Evolutionary conservation across 345 rosid species (phyloP), one percentile per base, ranked within the genome.

Genomic region (Anacardium occidentale): DNA sequence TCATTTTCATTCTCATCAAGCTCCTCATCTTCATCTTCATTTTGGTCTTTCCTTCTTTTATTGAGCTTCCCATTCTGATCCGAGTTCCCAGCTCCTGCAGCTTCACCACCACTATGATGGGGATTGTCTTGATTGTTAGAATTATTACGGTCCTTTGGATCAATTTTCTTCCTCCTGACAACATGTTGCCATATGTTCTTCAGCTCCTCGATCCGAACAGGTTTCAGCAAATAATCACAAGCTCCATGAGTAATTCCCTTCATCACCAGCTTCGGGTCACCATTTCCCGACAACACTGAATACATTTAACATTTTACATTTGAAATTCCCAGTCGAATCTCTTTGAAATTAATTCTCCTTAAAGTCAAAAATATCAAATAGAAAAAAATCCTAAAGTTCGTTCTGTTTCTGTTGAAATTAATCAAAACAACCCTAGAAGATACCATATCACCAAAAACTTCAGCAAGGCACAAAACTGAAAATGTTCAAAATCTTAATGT

Each of bases 111-210:
- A 20, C 80, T 83, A 0, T 76, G 78, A 10, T 66, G 71, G 69
- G 75, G 67, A 78, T 72, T 87, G 47, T 83, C 87, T 50, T 68
- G 80, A 34, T 77, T 72, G 53, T 79, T 71, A 58, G 71, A 69
- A 61, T 80, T 45, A 40, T 72, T 75, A 52, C 60, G 73, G 50
- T 82, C 89, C 85, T 84, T 84, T 13, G 74, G 42, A 3, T 82
- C 79, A 48, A 75, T 21, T 64, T 84, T 91, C 81, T 74, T 86
- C 77, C 80, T 89, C 83, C 99, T 83, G 59, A 91, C 81, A 2
- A 95, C 89, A 79, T 95, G 99, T 75, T 95, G 99, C 97, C 97
- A 95, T 78, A 95, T 93, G 82, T 93, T 95, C 71, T 88, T 88
- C 56, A 93, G 77, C 84, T 89, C 97, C 85, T 95, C 97, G 22